Percentiles rank a stretch among this genome's conserved stretches.
Conservation (phyloP, 164 flowering plant genomes). For the Akebia trifoliata region DNA sequence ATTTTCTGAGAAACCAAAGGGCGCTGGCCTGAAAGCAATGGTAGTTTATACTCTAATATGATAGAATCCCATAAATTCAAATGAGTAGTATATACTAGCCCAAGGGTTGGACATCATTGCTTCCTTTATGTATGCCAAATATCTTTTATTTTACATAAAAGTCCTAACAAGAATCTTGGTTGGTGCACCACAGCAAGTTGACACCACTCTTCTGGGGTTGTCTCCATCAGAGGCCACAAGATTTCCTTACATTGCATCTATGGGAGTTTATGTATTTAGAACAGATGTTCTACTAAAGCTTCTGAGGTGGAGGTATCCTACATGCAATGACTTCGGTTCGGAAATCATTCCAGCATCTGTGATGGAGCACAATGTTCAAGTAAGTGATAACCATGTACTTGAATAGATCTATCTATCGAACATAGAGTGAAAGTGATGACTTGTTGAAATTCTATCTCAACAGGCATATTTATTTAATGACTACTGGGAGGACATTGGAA, state of each 20-base stretch:
- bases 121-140: neutral
- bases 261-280: slow-evolving; percentile 91
- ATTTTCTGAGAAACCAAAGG: slow-evolving; percentile 90
- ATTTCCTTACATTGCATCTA: slow-evolving; percentile 87
- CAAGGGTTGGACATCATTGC: neutral
- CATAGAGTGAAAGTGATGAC: too few species aligned
- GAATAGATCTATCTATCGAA: neutral
- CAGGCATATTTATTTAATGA: slow-evolving; percentile 92
- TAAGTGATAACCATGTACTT: slow-evolving; percentile 16
- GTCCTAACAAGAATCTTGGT: slow-evolving; percentile 12
- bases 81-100: neutral
- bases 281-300: slow-evolving; percentile 70
- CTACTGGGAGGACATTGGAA: slow-evolving; percentile 99
- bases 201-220: slow-evolving; percentile 69
- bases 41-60: slow-evolving; percentile 21
- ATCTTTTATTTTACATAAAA: neutral
- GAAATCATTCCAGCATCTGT: slow-evolving; percentile 92
- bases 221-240: slow-evolving; percentile 54
- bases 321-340: slow-evolving; percentile 91
- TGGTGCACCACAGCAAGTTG: slow-evolving; percentile 57
- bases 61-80: too few species aligned
- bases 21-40: slow-evolving; percentile 74
- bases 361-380: slow-evolving; percentile 70
- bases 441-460: slow-evolving; percentile 7
- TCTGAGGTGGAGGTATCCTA: slow-evolving; percentile 73